A percentile compares a stretch with the other conserved stretches of the same genome.
Conservation (phyloP, 73 alveolate genomes). For the Vitrella brassicaformis region DNA sequence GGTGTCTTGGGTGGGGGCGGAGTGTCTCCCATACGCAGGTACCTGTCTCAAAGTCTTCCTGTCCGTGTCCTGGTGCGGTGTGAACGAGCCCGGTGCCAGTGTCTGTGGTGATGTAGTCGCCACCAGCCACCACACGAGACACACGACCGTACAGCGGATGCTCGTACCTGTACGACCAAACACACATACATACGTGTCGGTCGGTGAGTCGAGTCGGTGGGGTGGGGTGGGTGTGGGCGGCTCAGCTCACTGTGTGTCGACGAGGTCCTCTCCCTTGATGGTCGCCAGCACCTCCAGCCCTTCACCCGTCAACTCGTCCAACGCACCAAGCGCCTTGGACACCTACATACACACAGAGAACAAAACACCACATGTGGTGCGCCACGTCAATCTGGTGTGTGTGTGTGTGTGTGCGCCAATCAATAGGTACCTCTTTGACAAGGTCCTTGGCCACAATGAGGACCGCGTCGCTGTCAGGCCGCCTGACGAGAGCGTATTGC, state of each 20-base stretch:
- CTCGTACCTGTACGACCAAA: background rate
- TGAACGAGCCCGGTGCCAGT: conserved; percentile 38
- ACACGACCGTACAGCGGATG: background rate
- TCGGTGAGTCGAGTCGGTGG: background rate
- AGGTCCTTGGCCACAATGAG: no score
- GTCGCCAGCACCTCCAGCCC: no score
- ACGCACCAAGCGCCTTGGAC: no score
- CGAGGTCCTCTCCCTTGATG: background rate
- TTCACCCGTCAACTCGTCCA: no score
- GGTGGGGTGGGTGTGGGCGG: background rate
- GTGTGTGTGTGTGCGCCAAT: no score
- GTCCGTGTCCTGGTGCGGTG: conserved; percentile 37
- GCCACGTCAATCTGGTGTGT: no score
- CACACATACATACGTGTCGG: background rate
- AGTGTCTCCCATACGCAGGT: no score
- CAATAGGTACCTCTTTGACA: no score
- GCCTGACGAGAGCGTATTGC: conserved; percentile 7
- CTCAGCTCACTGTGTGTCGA: background rate
- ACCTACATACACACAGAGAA: no score
- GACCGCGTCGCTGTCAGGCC: no score
- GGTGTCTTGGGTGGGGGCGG: no score
- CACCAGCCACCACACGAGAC: background rate
- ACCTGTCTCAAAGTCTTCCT: background rate
- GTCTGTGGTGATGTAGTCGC: conserved; percentile 40
- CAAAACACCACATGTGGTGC: no score